A percentile compares a stretch with the other conserved stretches of the same genome.
Conservation (phyloP, 169 alveolate genomes). For the Eimeria necatrix region DNA sequence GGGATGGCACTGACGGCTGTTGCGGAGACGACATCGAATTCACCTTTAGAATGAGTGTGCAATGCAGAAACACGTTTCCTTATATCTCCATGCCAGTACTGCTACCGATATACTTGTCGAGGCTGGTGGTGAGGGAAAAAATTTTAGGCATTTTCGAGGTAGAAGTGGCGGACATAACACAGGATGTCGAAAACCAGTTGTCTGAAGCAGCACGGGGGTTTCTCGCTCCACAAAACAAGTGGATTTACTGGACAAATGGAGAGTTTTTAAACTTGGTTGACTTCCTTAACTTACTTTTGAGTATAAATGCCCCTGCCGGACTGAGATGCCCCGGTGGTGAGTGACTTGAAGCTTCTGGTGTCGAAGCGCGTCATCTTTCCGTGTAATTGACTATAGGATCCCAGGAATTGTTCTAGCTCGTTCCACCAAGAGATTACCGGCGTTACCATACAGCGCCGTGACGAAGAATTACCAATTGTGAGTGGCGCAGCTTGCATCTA, state of each 20-base stretch:
- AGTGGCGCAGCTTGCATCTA: no score
- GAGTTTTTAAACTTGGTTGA: not conserved
- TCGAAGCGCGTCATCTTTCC: not conserved
- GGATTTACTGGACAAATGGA: conserved; percentile 72
- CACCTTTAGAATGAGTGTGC: conserved; percentile 25
- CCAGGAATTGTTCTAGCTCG: not conserved
- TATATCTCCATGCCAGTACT: conserved; percentile 12
- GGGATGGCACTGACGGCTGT: conserved; percentile 79
- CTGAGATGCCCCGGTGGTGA: conserved; percentile 45
- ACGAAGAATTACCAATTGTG: no score
- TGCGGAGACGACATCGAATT: conserved; percentile 73
- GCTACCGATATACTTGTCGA: conserved; percentile 22
- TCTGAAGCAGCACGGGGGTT: conserved; percentile 6
- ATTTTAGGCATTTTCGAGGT: conserved; percentile 69
- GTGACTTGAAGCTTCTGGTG: not conserved
- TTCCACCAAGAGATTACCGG: no score
- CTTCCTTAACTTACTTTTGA: conserved; percentile 46
- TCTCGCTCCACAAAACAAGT: conserved; percentile 43
- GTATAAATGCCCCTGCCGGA: conserved; percentile 78
- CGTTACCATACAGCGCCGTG: no score
- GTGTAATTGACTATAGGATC: not conserved
- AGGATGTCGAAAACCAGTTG: conserved; percentile 56
- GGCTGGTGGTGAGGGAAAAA: conserved; percentile 56
- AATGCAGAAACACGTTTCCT: conserved; percentile 24
- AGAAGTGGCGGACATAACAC: conserved; percentile 70